A percentile compares a stretch with the other conserved stretches of the same genome.
These are phyloP conservation scores for Saitozyma sp. DNA, from an alignment of 768 basidiomycete species.

Conservation along the genomic window DNA sequence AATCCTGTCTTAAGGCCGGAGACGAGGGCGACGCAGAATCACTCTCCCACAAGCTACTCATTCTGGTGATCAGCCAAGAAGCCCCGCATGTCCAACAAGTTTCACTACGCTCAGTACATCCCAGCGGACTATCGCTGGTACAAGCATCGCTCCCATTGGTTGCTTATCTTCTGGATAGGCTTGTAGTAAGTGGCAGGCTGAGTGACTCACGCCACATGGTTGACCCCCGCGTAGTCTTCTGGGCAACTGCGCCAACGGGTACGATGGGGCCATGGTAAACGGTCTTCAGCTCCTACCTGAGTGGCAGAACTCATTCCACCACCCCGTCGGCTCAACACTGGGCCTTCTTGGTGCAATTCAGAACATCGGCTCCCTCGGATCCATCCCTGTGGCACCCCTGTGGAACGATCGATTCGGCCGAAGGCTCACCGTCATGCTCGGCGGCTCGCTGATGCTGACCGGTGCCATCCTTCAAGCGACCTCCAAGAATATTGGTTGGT, in stretches of 20 bases:
- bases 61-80: too few species aligned
- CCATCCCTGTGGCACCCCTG: slow-evolving; percentile 61
- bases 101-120: too few species aligned
- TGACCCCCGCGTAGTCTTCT: too few species aligned
- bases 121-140: too few species aligned
- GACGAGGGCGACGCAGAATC: too few species aligned
- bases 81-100: too few species aligned
- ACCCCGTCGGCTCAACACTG: slow-evolving; percentile 51
- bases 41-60: too few species aligned
- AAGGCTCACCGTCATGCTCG: slow-evolving; percentile 32
- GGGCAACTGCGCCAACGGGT: slow-evolving; percentile 57
- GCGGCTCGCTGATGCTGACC: slow-evolving; percentile 9
- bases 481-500: slow-evolving; percentile 23
- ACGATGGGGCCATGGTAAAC: slow-evolving; percentile 37
- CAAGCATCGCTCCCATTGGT: too few species aligned
- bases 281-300: slow-evolving; percentile 61
- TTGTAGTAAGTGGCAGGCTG: too few species aligned
- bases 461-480: slow-evolving; percentile 22
- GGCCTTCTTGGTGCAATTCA: slow-evolving; percentile 56
- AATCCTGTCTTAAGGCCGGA: too few species aligned
- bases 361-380: slow-evolving; percentile 61
- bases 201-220: too few species aligned
- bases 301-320: slow-evolving; percentile 60
- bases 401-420: slow-evolving; percentile 60
- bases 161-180: too few species aligned